Evolutionary conservation across 2,329 filamentous ascomycete species (phyloP).

Genomic region (Colletotrichum limetticola): DNA sequence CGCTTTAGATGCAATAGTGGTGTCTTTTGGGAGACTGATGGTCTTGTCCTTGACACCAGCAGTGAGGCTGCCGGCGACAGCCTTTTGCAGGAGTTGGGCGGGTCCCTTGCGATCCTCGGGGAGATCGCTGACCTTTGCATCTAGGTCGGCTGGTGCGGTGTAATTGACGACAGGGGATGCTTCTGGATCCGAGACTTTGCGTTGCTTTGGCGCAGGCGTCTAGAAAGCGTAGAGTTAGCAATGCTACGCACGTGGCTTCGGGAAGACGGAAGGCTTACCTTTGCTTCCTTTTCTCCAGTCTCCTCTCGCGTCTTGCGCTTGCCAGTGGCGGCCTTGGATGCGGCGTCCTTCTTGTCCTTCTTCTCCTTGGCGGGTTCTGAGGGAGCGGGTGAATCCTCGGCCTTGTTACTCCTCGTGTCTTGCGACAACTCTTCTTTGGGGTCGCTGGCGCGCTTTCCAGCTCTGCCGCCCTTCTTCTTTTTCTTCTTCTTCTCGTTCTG

Average conservation of each 20-base stretch:
- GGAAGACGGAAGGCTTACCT: conserved; percentile 51
- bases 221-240: conserved; percentile 38
- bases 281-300: conserved; percentile 61
- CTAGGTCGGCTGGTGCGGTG: conserved; percentile 62
- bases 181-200: conserved; percentile 65
- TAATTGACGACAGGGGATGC: conserved; percentile 54
- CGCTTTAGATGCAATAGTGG: conserved; percentile 72
- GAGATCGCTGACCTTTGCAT: conserved; percentile 63
- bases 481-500: conserved; percentile 66
- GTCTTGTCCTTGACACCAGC: conserved; percentile 73
- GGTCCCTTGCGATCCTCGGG: conserved; percentile 73
- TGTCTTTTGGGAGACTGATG: conserved; percentile 71
- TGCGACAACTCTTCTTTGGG: conserved; percentile 54
- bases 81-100: conserved; percentile 77
- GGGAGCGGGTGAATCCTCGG: conserved; percentile 53
- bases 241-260: too few species aligned
- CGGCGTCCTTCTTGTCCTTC: conserved; percentile 60
- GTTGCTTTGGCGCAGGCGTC: conserved; percentile 58
- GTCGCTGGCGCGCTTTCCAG: conserved; percentile 74
- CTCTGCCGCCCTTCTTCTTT: conserved; percentile 67
- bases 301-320: conserved; percentile 71
- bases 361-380: conserved; percentile 49
- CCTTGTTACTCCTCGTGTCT: conserved; percentile 38
- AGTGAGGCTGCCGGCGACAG: conserved; percentile 74
- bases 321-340: conserved; percentile 51